Evolutionary conservation across 225 moss, liverwort and hornwort genomes (phyloP).

Genomic region (Polytrichum formosum): DNA sequence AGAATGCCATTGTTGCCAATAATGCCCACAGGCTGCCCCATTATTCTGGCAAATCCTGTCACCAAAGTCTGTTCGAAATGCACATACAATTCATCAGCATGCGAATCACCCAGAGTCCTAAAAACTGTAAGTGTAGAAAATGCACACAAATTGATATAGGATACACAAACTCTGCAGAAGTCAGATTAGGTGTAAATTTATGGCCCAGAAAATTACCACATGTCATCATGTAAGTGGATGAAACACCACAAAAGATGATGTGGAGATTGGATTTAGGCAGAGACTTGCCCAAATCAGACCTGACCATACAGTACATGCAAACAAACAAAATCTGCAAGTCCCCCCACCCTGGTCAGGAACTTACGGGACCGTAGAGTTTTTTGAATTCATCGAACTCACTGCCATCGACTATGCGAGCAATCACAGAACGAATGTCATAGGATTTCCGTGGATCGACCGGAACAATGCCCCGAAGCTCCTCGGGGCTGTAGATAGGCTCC

Average conservation of each 20-base stretch:
- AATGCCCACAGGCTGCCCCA: constrained; percentile 88
- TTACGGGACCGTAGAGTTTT: constrained; percentile 91
- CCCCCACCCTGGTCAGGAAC: constrained; percentile 13
- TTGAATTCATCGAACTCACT: constrained; percentile 99
- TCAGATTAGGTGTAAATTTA: too few relatives aligned
- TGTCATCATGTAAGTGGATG: too few relatives aligned
- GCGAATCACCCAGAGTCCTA: neutral
- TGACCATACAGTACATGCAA: too few relatives aligned
- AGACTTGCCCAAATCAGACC: too few relatives aligned
- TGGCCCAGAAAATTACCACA: too few relatives aligned
- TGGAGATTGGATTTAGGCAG: too few relatives aligned
- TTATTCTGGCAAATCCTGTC: constrained; percentile 90
- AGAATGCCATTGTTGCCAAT: constrained; percentile 94
- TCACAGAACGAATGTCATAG: constrained; percentile 79
- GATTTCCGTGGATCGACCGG: constrained; percentile 76
- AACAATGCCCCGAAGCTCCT: constrained; percentile 81
- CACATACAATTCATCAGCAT: constrained; percentile 17
- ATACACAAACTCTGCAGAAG: too few relatives aligned
- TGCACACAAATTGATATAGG: too few relatives aligned
- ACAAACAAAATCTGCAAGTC: too few relatives aligned
- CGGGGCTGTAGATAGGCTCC: constrained; percentile 66
- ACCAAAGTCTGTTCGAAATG: constrained; percentile 71
- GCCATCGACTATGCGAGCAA: constrained; percentile 90
- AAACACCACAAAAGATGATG: too few relatives aligned
- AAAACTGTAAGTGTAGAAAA: neutral